A percentile compares a stretch with the other conserved stretches of the same genome.
Conservation (phyloP, 306 rosid genomes). For the Vigna reflexopilosa region DNA sequence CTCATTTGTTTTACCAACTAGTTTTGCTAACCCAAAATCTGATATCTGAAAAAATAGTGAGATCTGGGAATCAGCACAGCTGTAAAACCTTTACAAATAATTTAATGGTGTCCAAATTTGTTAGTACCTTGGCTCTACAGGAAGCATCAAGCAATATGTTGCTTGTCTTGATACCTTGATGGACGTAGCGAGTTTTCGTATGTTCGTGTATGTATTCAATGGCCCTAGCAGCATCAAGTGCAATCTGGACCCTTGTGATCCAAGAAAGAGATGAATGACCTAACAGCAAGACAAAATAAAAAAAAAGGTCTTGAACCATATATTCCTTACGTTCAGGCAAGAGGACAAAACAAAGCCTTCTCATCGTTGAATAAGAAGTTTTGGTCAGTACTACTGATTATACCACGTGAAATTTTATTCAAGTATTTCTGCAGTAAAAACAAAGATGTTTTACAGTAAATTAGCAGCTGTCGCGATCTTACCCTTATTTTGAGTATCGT, state of each 20-base stretch:
- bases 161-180: constrained; percentile 96
- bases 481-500: constrained; percentile 94
- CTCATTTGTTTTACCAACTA: constrained; percentile 74
- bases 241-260: constrained; percentile 96
- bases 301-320: constrained; percentile 5
- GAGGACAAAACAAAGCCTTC: constrained; percentile 5
- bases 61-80: constrained; percentile 21
- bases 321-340: constrained; percentile 23
- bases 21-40: constrained; percentile 97
- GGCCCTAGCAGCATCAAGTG: constrained; percentile 94
- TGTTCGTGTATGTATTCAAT: constrained; percentile 98
- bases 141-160: constrained; percentile 90
- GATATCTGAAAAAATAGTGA: constrained; percentile 66
- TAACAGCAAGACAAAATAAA: constrained; percentile 45
- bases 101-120: background rate
- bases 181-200: constrained; percentile 91
- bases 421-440: background rate
- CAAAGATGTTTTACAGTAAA: constrained; percentile 1
- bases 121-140: constrained; percentile 83
- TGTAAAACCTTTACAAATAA: constrained; percentile 7
- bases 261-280: constrained; percentile 94
- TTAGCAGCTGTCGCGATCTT: constrained; percentile 41
- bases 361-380: constrained; percentile 8
- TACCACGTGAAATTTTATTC: background rate
- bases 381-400: background rate